Evolutionary conservation across 495 filamentous ascomycete genomes (phyloP).

Genomic region (Talaromyces nanjingensis): DNA sequence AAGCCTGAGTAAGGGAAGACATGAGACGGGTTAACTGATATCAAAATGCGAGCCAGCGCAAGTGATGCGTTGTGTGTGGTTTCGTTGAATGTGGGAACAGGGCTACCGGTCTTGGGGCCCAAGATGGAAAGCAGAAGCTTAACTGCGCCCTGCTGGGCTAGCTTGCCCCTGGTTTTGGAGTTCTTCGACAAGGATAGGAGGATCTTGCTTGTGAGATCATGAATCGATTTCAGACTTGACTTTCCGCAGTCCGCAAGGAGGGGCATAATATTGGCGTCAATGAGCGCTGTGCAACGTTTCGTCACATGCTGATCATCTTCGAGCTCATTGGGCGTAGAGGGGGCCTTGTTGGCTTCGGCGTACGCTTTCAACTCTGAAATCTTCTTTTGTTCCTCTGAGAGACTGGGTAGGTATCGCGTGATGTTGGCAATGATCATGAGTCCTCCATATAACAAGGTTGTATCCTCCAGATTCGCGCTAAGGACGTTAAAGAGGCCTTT

Average conservation of each 20-base stretch:
- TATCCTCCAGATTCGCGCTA: conserved; percentile 49
- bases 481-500: conserved; percentile 58
- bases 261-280: conserved; percentile 68
- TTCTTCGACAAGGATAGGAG: conserved; percentile 67
- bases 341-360: conserved; percentile 60
- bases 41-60: conserved; percentile 83
- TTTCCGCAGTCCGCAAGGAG: conserved; percentile 65
- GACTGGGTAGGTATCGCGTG: conserved; percentile 67
- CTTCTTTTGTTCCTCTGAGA: conserved; percentile 86
- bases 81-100: conserved; percentile 28
- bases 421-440: conserved; percentile 79
- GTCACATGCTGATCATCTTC: conserved; percentile 69
- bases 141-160: conserved; percentile 87
- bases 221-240: conserved; percentile 56
- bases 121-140: conserved; percentile 70
- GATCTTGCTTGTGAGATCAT: conserved; percentile 62
- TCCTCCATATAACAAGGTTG: conserved; percentile 73
- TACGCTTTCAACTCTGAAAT: conserved; percentile 88
- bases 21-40: conserved; percentile 77
- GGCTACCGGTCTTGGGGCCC: conserved; percentile 45
- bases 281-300: conserved; percentile 66
- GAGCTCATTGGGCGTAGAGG: conserved; percentile 54
- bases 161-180: conserved; percentile 60
- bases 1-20: conserved; percentile 74
- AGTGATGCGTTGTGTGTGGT: conserved; percentile 65